Percentiles rank a stretch among this genome's conserved stretches.
Conservation (phyloP, 345 rosid genomes). For the Citropsis articulata region DNA sequence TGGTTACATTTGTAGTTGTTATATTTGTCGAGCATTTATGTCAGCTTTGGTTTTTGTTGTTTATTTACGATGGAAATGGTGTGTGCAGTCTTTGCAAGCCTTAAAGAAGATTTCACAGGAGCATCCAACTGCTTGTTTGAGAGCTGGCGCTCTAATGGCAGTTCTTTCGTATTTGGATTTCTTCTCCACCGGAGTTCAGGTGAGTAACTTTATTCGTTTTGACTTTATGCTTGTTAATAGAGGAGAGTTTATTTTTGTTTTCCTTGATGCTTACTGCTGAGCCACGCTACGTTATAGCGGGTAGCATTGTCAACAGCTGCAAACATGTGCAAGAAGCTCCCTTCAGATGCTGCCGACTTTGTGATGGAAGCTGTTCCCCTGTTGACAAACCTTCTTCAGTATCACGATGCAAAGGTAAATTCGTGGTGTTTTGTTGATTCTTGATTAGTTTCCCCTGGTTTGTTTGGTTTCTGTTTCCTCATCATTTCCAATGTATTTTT, state of each 20-base stretch:
- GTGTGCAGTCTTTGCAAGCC: constrained; percentile 88
- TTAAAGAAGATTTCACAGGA: constrained; percentile 99
- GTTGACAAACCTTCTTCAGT: constrained; percentile 94
- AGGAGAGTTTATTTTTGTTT: neutral
- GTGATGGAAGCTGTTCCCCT: constrained; percentile 99
- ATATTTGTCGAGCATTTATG: neutral
- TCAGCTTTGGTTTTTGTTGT: neutral
- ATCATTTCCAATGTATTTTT: constrained; percentile 16
- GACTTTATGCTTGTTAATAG: neutral
- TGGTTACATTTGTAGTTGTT: neutral
- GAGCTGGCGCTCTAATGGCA: constrained; percentile 99
- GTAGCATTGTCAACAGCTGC: constrained; percentile 99
- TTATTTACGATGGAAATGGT: constrained; percentile 10
- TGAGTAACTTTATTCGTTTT: constrained; percentile 19
- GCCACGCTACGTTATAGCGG: constrained; percentile 48
- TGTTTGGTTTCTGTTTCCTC: neutral
- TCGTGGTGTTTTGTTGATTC: neutral
- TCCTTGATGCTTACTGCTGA: neutral
- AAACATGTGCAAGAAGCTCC: constrained; percentile 99
- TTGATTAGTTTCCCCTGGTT: neutral
- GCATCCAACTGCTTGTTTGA: constrained; percentile 98
- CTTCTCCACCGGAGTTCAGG: constrained; percentile 99
- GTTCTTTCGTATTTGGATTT: constrained; percentile 98
- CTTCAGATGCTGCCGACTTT: constrained; percentile 98
- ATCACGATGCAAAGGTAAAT: constrained; percentile 88